Evolutionary conservation across 2,329 filamentous ascomycete species (phyloP).

Genomic region (Paecilomyces variotii): DNA sequence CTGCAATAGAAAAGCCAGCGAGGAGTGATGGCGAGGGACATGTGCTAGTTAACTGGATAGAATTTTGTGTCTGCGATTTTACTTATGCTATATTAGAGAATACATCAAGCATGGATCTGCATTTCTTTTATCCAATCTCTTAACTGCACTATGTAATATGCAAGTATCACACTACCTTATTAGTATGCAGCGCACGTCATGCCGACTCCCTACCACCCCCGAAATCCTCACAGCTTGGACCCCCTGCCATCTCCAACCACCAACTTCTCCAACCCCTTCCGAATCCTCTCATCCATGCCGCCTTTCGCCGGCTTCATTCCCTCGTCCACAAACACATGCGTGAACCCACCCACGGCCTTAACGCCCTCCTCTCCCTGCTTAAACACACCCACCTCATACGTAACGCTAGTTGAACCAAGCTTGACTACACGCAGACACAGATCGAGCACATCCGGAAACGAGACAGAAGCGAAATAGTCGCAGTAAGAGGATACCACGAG

Average conservation of each 20-base stretch:
- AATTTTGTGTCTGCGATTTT: no score
- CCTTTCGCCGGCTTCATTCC: constrained; percentile 59
- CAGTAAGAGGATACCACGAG: constrained; percentile 80
- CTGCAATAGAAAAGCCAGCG: background rate
- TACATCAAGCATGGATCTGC: background rate
- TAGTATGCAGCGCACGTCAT: background rate
- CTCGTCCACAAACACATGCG: constrained; percentile 79
- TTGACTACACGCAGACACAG: constrained; percentile 74
- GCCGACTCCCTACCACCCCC: background rate
- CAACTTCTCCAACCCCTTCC: constrained; percentile 52
- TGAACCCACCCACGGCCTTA: constrained; percentile 75
- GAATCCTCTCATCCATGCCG: constrained; percentile 32
- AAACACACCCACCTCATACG: constrained; percentile 84
- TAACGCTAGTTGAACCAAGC: constrained; percentile 77
- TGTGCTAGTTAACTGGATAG: background rate
- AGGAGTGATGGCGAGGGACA: background rate
- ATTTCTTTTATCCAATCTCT: background rate
- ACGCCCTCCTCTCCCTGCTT: constrained; percentile 64
- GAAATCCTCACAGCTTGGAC: constrained; percentile 19
- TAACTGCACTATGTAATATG: background rate
- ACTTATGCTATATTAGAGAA: background rate
- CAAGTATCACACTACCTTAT: background rate
- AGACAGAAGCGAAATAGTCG: constrained; percentile 74
- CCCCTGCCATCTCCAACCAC: constrained; percentile 21
- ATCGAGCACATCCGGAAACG: constrained; percentile 75